Percentiles rank a stretch among this genome's conserved stretches.
Evolutionary conservation across 805 yeast species (phyloP).

Genomic region (Nakazawaea anatomiae): DNA sequence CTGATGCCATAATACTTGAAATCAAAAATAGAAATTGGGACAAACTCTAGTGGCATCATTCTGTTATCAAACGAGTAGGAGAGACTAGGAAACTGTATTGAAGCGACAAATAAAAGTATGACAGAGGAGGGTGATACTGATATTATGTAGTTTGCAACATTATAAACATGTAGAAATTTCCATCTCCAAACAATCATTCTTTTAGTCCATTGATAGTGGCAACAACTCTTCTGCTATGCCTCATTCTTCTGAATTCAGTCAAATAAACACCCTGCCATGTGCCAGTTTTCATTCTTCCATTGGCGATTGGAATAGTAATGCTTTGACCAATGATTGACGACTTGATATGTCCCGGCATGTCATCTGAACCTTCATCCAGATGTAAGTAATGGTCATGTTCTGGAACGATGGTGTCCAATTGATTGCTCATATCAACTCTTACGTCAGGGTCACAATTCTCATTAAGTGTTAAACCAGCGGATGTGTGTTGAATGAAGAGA

Average conservation of each 20-base stretch:
- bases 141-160: too few relatives aligned
- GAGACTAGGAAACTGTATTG: too few relatives aligned
- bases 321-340: constrained; percentile 57
- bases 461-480: constrained; percentile 70
- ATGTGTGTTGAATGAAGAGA: constrained; percentile 71
- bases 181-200: constrained; percentile 11
- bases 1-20: too few relatives aligned
- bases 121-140: too few relatives aligned
- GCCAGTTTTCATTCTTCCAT: constrained; percentile 65
- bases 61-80: too few relatives aligned
- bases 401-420: constrained; percentile 62
- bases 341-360: constrained; percentile 79
- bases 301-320: constrained; percentile 59
- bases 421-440: constrained; percentile 57
- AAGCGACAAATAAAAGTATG: too few relatives aligned
- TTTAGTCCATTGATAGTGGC: constrained; percentile 68
- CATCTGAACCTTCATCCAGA: constrained; percentile 77
- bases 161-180: background rate
- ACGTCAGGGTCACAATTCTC: constrained; percentile 83
- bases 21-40: too few relatives aligned
- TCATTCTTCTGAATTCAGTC: constrained; percentile 62
- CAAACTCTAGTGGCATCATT: too few relatives aligned
- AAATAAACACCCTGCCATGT: constrained; percentile 86
- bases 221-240: constrained; percentile 59
- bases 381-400: constrained; percentile 57